Evolutionary conservation across 352 stramenopile species (phyloP).

Genomic region (Phytopythium sindhum): DNA sequence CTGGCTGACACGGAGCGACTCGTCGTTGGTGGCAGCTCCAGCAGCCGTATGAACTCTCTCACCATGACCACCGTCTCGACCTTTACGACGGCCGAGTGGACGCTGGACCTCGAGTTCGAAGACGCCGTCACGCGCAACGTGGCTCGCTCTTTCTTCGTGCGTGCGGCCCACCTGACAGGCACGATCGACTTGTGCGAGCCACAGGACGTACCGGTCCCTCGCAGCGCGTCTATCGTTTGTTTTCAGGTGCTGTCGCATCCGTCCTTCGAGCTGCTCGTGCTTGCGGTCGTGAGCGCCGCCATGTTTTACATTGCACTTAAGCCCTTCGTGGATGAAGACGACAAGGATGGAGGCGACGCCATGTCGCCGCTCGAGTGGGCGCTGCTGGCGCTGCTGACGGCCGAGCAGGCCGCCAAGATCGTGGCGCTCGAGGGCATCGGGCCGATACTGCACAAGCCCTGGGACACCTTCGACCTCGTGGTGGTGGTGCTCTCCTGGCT

Average conservation of each 20-base stretch:
- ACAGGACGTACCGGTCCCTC: constrained; percentile 42
- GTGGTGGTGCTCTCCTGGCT: constrained; percentile 67
- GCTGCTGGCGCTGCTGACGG: constrained; percentile 59
- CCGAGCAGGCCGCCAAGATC: constrained; percentile 62
- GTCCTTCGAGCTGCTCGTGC: constrained; percentile 70
- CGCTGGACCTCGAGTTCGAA: constrained; percentile 77
- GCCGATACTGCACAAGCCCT: constrained; percentile 56
- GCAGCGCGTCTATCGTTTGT: constrained; percentile 45
- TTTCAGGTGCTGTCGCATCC: constrained; percentile 69
- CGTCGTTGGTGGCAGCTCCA: constrained; percentile 6
- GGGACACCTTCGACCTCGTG: constrained; percentile 66
- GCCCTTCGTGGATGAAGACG: constrained; percentile 50
- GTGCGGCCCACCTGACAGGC: constrained; percentile 38
- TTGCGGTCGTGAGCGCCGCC: constrained; percentile 54
- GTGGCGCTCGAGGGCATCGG: constrained; percentile 62
- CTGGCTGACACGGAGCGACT: constrained; percentile 8
- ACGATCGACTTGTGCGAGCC: constrained; percentile 43
- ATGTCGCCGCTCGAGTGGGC: constrained; percentile 58
- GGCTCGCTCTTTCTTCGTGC: constrained; percentile 56
- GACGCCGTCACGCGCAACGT: constrained; percentile 43
- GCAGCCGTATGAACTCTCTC: not conserved
- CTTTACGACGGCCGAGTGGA: constrained; percentile 16
- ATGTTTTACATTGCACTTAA: constrained; percentile 68
- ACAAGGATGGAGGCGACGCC: constrained; percentile 37
- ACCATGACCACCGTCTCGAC: not conserved